These are phyloP conservation scores for Tulasnella sp. DNA, from an alignment of 768 basidiomycete species.

Conservation along the genomic window DNA sequence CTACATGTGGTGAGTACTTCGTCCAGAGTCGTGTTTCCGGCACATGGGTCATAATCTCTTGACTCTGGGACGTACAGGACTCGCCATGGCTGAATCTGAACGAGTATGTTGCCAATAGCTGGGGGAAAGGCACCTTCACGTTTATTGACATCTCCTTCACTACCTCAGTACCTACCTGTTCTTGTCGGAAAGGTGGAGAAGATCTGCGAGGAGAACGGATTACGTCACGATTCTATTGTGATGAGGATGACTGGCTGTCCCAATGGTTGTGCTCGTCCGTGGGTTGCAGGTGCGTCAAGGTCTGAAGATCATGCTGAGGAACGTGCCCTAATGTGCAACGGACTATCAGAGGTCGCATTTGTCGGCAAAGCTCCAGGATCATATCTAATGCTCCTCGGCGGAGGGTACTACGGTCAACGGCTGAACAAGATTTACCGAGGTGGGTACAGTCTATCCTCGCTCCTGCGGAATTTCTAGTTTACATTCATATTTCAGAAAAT, in stretches of 20 bases:
- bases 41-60: neutral
- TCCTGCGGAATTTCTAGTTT: neutral
- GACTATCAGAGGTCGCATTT: slow-evolving; percentile 71
- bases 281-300: slow-evolving; percentile 75
- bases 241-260: slow-evolving; percentile 99
- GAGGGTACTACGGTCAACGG: slow-evolving; percentile 87
- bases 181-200: slow-evolving; percentile 91
- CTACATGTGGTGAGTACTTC: slow-evolving; percentile 59
- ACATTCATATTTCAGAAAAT: slow-evolving; percentile 39
- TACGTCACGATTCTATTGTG: slow-evolving; percentile 88
- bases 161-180: slow-evolving; percentile 68
- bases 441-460: slow-evolving; percentile 23
- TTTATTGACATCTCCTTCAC: slow-evolving; percentile 10
- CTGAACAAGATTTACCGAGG: slow-evolving; percentile 94
- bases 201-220: slow-evolving; percentile 85
- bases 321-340: neutral
- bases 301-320: too few species aligned
- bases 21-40: neutral
- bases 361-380: slow-evolving; percentile 90
- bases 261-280: slow-evolving; percentile 88
- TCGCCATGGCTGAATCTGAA: slow-evolving; percentile 73
- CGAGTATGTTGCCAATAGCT: slow-evolving; percentile 33
- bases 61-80: slow-evolving; percentile 28
- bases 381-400: slow-evolving; percentile 92
- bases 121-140: neutral